Percentiles rank a stretch among this genome's conserved stretches.
Conservation (phyloP, 352 stramenopile species). For the Globisporangium mamillatum region DNA sequence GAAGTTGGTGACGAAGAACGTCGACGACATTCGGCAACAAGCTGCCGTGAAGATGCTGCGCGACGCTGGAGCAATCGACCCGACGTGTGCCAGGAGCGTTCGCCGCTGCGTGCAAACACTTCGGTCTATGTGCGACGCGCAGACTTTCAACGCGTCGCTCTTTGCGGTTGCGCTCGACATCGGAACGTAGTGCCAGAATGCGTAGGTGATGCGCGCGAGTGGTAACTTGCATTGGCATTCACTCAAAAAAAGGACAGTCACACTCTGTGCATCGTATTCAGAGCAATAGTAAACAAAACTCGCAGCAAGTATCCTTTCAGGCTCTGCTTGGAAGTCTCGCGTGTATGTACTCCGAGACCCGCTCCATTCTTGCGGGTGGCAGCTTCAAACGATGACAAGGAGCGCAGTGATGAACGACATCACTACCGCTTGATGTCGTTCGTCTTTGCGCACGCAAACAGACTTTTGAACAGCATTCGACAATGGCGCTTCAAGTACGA, state of each 20-base stretch:
- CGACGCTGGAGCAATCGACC: slow-evolving; percentile 28
- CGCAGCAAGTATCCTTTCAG: too few species aligned
- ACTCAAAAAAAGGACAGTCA: too few species aligned
- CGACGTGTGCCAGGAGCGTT: slow-evolving; percentile 25
- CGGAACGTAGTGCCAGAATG: slow-evolving; percentile 15
- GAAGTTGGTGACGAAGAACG: slow-evolving; percentile 43
- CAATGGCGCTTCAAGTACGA: too few species aligned
- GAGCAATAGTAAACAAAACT: too few species aligned
- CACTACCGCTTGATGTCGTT: too few species aligned
- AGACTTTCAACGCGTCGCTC: slow-evolving; percentile 47
- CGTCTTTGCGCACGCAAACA: too few species aligned
- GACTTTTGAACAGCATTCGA: too few species aligned
- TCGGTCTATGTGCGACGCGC: slow-evolving; percentile 28
- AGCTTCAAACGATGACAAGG: too few species aligned
- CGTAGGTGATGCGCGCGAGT: not conserved
- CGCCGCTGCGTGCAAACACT: slow-evolving; percentile 34
- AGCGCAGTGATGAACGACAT: too few species aligned
- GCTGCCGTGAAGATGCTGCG: slow-evolving; percentile 52
- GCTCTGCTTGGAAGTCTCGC: not conserved
- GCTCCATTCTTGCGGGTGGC: not conserved
- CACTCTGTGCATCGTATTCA: not conserved
- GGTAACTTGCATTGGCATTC: too few species aligned
- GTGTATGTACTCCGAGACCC: not conserved
- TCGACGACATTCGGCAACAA: slow-evolving; percentile 64
- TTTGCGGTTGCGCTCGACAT: slow-evolving; percentile 53